Base-by-base conservation (phyloP, 2,329 filamentous ascomycete genomes). In the Talaromyces sp. region DNA sequence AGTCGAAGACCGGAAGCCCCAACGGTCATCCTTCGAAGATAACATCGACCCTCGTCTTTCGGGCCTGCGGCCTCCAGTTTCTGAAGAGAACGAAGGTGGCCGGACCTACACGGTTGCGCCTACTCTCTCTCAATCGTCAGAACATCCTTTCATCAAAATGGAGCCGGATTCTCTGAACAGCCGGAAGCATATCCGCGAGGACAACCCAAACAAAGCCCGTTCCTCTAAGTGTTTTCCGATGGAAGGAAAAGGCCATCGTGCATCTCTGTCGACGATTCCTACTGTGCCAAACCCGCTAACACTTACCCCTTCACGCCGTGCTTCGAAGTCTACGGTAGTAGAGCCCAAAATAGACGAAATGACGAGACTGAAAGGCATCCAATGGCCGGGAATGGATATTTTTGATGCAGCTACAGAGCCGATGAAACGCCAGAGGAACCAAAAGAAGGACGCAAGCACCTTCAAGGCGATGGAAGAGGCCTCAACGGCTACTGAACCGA, bases 301-400 rank as follows among this genome's bases (percentile, higher is more conserved):
- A 68, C 62, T 30, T 67, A 70, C 59, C 66, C 61, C 18, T 57
- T 66, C 52, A 56, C 68, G 31, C 65, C 68, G n/a, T 61, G 53
- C 57, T 16, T 67, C 71, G 23, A 62, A 64, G 0, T 56, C 57
- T 23, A 60, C 59, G 27, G 5, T 33, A 3, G 69, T 70, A n/a
- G 73, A 70, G 30, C 68, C 69, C 47, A 72, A 69, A 34, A 66
- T 68, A 3, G 76, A 78, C 34, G 76, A 78, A 40, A 73, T 76
- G 36, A 68, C 72, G 56, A 75, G 76, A 64, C 68, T 82, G 40
- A 82, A 82, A 65, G 81, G 81, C 1, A 71, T 80, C 18, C 66
- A 77, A 40, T 82, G 78, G 78, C 80, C 80, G 30, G 81, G 81
- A 23, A 83, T 83, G 81, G 77, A 79, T 63, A 71, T 82, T 33